Base-by-base conservation (phyloP, 2,329 filamentous ascomycete genomes). In the Coleophoma crateriformis region DNA sequence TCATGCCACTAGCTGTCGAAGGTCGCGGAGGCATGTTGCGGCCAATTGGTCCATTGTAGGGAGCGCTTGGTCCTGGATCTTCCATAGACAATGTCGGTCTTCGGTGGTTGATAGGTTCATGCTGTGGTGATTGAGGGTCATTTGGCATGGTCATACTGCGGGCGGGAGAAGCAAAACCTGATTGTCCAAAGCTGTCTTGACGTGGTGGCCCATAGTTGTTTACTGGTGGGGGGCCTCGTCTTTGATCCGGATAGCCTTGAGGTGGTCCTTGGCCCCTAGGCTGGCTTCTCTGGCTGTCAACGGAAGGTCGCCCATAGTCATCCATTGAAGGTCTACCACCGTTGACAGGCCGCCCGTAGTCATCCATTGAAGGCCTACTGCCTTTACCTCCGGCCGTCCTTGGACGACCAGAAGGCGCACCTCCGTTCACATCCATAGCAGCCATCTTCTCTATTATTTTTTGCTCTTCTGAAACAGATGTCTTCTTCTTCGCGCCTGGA, bases 111-210 rank as follows among this genome's bases (percentile, higher is more conserved):
- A 27, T 19, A 22, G 22, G 11, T 27, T n/a, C n/a, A 61, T 64
- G 69, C 70, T 33, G 70, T 67, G 20, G 20, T 56, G 70, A 67
- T 15, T 66, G 64, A 11, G 75, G 70, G 49, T 77, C 72, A 3
- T 71, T 64, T 2, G 81, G 79, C 77, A 83, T 80, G 5, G 82
- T 85, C 74, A 77, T 79, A 50, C 80, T 84, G 57, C 81, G 71
- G n/a, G 67, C 61, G 8, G 77, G 78, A 2, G 76, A 73, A 0
- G 70, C 77, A 55, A 77, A 81, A 6, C 55, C 51, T 3, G 27
- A 27, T 32, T 62, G 57, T 37, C 35, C 49, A 51, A 61, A 63
- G 11, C 53, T 56, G 51, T 63, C 61, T 33, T 61, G 59, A 33
- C 54, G 50, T 12, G 35, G 47, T 13, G 58, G 53, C 8, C 42